A percentile compares a stretch with the other conserved stretches of the same genome.
Conservation (phyloP, 2,329 filamentous ascomycete genomes). For the Fusarium sp. region DNA sequence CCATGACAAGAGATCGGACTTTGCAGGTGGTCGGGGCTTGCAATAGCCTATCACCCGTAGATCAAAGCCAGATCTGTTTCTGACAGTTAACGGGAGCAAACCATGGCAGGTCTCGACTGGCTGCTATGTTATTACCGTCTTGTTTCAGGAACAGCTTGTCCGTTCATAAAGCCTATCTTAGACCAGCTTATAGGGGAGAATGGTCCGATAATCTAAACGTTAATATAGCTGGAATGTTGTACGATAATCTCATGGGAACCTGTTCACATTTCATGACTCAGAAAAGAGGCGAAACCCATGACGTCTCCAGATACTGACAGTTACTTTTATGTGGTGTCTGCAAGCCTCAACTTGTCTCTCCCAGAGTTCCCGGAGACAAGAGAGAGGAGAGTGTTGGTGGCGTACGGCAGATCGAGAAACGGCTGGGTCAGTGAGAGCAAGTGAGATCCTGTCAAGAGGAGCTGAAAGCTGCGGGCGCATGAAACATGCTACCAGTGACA, state of each 20-base stretch:
- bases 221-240: slow-evolving; percentile 26
- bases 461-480: slow-evolving; percentile 21
- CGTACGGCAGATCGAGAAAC: slow-evolving; percentile 27
- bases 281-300: slow-evolving; percentile 9
- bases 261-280: not conserved
- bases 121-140: slow-evolving; percentile 6
- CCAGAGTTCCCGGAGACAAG: not conserved
- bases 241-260: slow-evolving; percentile 5
- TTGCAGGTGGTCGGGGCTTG: slow-evolving; percentile 11
- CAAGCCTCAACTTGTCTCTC: not conserved
- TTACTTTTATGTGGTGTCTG: slow-evolving; percentile 2
- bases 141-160: not conserved
- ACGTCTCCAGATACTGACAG: slow-evolving; percentile 6
- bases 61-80: slow-evolving; percentile 1
- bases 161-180: slow-evolving; percentile 4
- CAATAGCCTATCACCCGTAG: not conserved
- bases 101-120: not conserved
- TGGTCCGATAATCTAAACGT: slow-evolving; percentile 10
- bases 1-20: slow-evolving; percentile 16
- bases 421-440: slow-evolving; percentile 5
- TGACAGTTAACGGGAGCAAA: not conserved
- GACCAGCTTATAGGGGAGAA: not conserved
- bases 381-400: slow-evolving; percentile 29
- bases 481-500: not conserved
- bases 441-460: not conserved